phyloP scores from a whole-genome alignment of 148 eudicot species.

The Fagopyrum homotropicum region DNA sequence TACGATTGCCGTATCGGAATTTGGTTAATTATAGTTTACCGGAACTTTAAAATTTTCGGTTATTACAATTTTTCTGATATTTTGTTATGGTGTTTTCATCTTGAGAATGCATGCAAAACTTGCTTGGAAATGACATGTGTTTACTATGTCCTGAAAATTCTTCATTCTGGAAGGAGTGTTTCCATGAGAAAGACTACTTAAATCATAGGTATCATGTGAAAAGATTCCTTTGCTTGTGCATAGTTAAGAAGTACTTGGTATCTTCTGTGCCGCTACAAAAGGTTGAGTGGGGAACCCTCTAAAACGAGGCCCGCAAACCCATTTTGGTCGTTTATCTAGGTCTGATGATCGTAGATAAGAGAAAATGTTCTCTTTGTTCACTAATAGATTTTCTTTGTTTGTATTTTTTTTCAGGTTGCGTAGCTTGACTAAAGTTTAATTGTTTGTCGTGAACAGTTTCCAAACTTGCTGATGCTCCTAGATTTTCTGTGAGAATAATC shows the following conservation, averaged over 20 bases:
- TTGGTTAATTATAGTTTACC: too few relatives aligned
- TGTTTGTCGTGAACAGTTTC: constrained; percentile 25
- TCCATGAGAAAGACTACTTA: constrained; percentile 87
- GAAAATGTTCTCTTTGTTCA: neutral
- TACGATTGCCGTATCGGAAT: too few relatives aligned
- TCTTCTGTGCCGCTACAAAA: constrained; percentile 38
- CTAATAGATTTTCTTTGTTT: neutral
- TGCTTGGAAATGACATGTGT: neutral
- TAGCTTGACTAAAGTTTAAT: neutral
- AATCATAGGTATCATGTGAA: constrained; percentile 92
- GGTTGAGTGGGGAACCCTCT: constrained; percentile 64
- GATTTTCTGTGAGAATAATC: constrained; percentile 59
- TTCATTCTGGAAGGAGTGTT: constrained; percentile 57
- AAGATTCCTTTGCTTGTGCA: constrained; percentile 82
- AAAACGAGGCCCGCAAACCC: constrained; percentile 93
- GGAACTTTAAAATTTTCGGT: too few relatives aligned
- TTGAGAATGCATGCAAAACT: neutral
- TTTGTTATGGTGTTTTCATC: neutral
- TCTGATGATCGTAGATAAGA: constrained; percentile 11
- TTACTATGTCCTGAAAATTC: neutral
- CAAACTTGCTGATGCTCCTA: constrained; percentile 29
- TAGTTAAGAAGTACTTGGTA: constrained; percentile 65
- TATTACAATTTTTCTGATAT: constrained; percentile 5
- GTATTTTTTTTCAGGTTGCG: neutral
- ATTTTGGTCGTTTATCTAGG: constrained; percentile 71